Evolutionary conservation across 139 green algal species (phyloP).

Genomic region (Pseudopediastrum boryanum): DNA sequence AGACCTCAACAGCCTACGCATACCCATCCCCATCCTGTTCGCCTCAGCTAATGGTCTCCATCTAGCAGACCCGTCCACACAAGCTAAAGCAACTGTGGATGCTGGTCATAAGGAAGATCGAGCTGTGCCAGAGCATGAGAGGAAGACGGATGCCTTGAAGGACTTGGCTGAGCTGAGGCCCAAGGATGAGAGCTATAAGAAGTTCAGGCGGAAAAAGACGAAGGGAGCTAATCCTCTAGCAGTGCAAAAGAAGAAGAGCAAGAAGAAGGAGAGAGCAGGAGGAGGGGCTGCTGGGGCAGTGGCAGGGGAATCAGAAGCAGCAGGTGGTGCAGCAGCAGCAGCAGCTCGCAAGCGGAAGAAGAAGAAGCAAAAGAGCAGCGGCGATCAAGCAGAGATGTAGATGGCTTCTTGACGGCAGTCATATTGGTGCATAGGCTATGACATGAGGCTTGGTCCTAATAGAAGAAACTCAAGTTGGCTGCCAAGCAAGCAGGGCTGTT

Average conservation of each 20-base stretch:
- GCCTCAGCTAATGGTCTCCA: slow-evolving; percentile 65
- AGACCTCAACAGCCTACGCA: slow-evolving; percentile 40
- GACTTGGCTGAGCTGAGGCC: slow-evolving; percentile 32
- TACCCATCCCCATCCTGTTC: slow-evolving; percentile 49
- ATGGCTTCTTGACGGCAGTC: too few relatives aligned
- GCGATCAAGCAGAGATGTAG: background rate
- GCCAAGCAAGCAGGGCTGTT: too few relatives aligned
- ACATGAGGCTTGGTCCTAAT: too few relatives aligned
- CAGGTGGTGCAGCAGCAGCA: background rate
- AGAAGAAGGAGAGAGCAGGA: background rate
- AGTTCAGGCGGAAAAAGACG: slow-evolving; percentile 27
- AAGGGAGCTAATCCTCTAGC: slow-evolving; percentile 39
- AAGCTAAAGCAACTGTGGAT: slow-evolving; percentile 40
- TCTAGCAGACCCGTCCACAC: slow-evolving; percentile 47
- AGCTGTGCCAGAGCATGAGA: slow-evolving; percentile 37
- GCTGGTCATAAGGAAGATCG: slow-evolving; percentile 8
- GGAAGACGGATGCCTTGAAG: slow-evolving; percentile 14
- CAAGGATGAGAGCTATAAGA: slow-evolving; percentile 25
- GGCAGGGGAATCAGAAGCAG: background rate
- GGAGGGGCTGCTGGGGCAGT: background rate
- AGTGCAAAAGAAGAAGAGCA: slow-evolving; percentile 11
- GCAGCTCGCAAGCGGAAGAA: slow-evolving; percentile 24
- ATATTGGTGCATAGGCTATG: too few relatives aligned
- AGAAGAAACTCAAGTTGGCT: too few relatives aligned
- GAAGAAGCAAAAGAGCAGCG: slow-evolving; percentile 11